Evolutionary conservation across 768 basidiomycete species (phyloP).

Genomic region (Kwoniella sp.): DNA sequence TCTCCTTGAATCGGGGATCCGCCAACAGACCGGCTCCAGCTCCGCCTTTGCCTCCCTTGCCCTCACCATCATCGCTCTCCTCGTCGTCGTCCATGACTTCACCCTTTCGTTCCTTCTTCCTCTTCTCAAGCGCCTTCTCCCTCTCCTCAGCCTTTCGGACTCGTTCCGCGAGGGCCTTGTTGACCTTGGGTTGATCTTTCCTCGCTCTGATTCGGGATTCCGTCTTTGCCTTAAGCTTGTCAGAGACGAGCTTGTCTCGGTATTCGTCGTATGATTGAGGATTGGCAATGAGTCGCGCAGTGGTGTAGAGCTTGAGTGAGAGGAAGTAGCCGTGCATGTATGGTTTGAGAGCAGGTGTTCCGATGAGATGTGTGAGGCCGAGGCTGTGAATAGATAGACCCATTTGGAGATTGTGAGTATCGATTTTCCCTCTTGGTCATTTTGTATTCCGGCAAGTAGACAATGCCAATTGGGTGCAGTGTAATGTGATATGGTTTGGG

Average conservation of each 20-base stretch:
- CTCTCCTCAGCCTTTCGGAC: constrained; percentile 61
- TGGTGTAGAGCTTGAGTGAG: constrained; percentile 91
- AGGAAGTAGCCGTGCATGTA: constrained; percentile 99
- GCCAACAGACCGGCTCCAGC: constrained; percentile 50
- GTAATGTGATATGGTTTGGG: too few species aligned
- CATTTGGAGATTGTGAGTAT: background rate
- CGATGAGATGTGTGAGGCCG: constrained; percentile 91
- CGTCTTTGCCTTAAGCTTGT: constrained; percentile 89
- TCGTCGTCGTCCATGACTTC: constrained; percentile 52
- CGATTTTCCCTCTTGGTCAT: too few species aligned
- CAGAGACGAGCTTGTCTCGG: constrained; percentile 79
- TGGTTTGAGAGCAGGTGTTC: constrained; percentile 92
- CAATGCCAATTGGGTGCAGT: too few species aligned
- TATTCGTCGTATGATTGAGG: constrained; percentile 95
- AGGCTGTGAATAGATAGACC: constrained; percentile 65
- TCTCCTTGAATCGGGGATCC: constrained; percentile 84
- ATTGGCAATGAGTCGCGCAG: constrained; percentile 92
- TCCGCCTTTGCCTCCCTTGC: constrained; percentile 32
- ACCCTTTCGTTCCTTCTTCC: constrained; percentile 59
- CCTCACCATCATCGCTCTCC: constrained; percentile 19
- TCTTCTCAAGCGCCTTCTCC: constrained; percentile 62
- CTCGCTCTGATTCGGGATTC: constrained; percentile 86
- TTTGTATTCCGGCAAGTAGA: too few species aligned
- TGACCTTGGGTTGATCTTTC: constrained; percentile 75
- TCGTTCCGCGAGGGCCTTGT: constrained; percentile 84